phyloP scores from a whole-genome alignment of 805 yeast species.

The Schizosaccharomyces pombe region DNA sequence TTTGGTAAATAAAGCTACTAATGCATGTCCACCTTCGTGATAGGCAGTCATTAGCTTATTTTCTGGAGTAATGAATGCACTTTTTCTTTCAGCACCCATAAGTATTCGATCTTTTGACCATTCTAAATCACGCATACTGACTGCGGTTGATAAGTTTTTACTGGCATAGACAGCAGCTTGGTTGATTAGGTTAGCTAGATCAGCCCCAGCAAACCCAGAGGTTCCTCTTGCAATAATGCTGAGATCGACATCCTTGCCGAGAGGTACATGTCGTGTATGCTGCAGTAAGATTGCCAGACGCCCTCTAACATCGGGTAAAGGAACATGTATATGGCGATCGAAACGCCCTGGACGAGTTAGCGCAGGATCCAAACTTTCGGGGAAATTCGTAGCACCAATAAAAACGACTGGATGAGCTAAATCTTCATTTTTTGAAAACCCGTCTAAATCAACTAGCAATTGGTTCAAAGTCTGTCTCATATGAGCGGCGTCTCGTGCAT shows the following conservation, averaged over 20 bases:
- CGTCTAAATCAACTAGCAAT: slow-evolving; percentile 84
- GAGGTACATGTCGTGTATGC: slow-evolving; percentile 76
- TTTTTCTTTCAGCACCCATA: slow-evolving; percentile 93
- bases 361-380: slow-evolving; percentile 89
- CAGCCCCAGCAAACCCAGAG: slow-evolving; percentile 97
- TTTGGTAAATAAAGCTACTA: slow-evolving; percentile 81
- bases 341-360: slow-evolving; percentile 95
- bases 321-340: slow-evolving; percentile 86
- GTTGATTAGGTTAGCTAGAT: slow-evolving; percentile 78
- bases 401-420: slow-evolving; percentile 34
- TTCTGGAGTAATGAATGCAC: slow-evolving; percentile 94
- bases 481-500: slow-evolving; percentile 92
- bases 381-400: slow-evolving; percentile 96
- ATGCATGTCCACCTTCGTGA: slow-evolving; percentile 98
- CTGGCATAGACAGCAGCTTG: slow-evolving; percentile 97
- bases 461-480: slow-evolving; percentile 95
- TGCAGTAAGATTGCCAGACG: slow-evolving; percentile 77
- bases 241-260: slow-evolving; percentile 68
- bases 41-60: slow-evolving; percentile 83
- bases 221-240: slow-evolving; percentile 86
- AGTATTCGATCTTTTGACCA: slow-evolving; percentile 98
- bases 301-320: slow-evolving; percentile 93
- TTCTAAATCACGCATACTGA: slow-evolving; percentile 76
- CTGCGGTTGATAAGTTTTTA: slow-evolving; percentile 71
- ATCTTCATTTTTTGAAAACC: slow-evolving; percentile 18